These are phyloP conservation scores for Globisporangium abappressorium DNA, from an alignment of 352 stramenopile species.

Conservation along the genomic window DNA sequence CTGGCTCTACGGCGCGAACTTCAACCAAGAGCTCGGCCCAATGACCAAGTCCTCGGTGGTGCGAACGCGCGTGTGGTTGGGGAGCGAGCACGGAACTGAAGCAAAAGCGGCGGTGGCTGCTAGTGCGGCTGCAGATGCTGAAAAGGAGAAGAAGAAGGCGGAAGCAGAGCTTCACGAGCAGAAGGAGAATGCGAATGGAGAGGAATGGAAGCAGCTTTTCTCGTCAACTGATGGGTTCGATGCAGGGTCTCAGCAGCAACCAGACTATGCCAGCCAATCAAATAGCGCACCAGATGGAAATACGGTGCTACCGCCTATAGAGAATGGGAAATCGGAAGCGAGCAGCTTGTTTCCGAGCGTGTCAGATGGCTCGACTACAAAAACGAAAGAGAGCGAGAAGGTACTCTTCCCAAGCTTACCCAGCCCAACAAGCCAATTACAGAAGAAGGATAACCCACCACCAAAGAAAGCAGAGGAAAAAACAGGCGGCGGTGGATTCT, in stretches of 20 bases:
- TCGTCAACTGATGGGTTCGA: conserved; percentile 10
- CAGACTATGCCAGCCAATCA: background rate
- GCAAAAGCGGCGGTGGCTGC: conserved; percentile 17
- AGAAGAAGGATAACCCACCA: background rate
- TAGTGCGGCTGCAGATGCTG: conserved; percentile 3
- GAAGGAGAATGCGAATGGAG: conserved; percentile 14
- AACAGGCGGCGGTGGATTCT: conserved; percentile 44
- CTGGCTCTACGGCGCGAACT: conserved; percentile 77
- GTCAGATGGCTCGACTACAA: background rate
- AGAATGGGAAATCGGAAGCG: background rate
- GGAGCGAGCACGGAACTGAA: conserved; percentile 30
- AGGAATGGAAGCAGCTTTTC: conserved; percentile 48
- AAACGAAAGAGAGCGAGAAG: conserved; percentile 8
- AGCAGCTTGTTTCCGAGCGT: background rate
- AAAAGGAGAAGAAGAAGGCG: background rate
- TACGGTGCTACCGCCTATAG: conserved; percentile 21
- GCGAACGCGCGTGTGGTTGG: conserved; percentile 82
- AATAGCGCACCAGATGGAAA: conserved; percentile 12
- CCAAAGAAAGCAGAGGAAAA: conserved; percentile 23
- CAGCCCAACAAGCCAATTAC: background rate
- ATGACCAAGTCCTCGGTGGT: conserved; percentile 67
- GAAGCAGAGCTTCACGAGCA: background rate
- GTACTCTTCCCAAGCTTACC: conserved; percentile 12
- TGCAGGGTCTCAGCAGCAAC: background rate
- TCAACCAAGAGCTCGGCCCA: conserved; percentile 56